Evolutionary conservation across 345 rosid genomes (phyloP).

Genomic region (Nasturtium officinale): DNA sequence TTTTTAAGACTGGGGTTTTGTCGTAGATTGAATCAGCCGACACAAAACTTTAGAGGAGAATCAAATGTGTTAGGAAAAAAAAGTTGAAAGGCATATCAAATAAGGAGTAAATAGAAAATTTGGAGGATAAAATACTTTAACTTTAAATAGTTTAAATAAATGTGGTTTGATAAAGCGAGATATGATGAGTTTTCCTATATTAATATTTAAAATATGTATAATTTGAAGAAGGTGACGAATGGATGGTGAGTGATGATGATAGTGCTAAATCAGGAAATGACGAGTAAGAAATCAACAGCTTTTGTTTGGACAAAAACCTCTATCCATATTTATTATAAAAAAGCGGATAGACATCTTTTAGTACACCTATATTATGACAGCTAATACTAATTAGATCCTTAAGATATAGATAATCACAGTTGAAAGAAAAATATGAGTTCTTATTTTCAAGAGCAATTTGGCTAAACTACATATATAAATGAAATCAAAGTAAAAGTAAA

Average conservation of each 20-base stretch:
- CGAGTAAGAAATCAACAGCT: conserved; percentile 14
- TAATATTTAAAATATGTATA: not conserved
- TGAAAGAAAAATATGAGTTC: not conserved
- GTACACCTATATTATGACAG: conserved; percentile 25
- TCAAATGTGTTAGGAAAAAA: conserved; percentile 23
- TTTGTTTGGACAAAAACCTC: conserved; percentile 23
- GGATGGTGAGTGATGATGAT: conserved; percentile 21
- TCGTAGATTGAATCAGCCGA: conserved; percentile 37
- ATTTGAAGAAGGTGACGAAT: conserved; percentile 6
- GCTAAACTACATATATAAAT: not conserved
- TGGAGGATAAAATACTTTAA: not conserved
- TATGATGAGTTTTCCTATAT: conserved; percentile 5
- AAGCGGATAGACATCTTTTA: conserved; percentile 7
- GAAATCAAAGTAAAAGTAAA: not conserved
- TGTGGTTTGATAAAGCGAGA: conserved; percentile 10
- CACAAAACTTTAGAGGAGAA: conserved; percentile 34
- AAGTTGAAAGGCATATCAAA: not conserved
- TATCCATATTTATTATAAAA: not conserved
- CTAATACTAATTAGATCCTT: not conserved
- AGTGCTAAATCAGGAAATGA: conserved; percentile 20
- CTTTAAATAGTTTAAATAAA: not conserved
- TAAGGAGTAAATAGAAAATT: not conserved
- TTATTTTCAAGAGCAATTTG: not conserved
- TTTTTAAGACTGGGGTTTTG: conserved; percentile 5
- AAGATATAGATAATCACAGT: not conserved